Evolutionary conservation across 2,329 filamentous ascomycete genomes (phyloP).

Genomic region (Rhinocladiella mackenziei): DNA sequence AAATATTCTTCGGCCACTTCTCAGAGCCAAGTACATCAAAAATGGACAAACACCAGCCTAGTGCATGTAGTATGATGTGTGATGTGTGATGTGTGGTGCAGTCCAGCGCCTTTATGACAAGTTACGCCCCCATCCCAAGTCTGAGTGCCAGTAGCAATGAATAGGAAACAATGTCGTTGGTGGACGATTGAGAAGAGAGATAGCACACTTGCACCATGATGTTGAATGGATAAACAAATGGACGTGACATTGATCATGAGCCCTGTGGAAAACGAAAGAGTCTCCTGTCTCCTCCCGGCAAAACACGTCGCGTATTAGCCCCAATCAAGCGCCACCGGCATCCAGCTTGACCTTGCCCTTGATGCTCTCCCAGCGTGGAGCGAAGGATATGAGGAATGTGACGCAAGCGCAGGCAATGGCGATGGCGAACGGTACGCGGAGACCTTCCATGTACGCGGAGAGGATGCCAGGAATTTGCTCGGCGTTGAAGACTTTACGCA

Average conservation of each 20-base stretch:
- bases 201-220: too few relatives aligned
- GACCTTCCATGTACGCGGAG: constrained; percentile 34
- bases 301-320: not conserved
- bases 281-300: not conserved
- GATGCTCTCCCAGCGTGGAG: constrained; percentile 28
- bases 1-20: too few relatives aligned
- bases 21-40: too few relatives aligned
- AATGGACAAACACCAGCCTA: too few relatives aligned
- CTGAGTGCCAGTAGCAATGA: too few relatives aligned
- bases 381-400: constrained; percentile 14
- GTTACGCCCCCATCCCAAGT: too few relatives aligned
- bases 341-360: constrained; percentile 28
- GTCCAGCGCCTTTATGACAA: too few relatives aligned
- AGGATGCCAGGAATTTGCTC: constrained; percentile 31
- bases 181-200: too few relatives aligned
- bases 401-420: not conserved
- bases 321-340: constrained; percentile 10
- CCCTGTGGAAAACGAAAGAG: not conserved
- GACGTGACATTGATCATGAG: not conserved
- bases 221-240: too few relatives aligned
- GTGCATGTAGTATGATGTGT: too few relatives aligned
- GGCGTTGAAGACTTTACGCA: constrained; percentile 31
- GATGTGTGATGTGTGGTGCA: too few relatives aligned
- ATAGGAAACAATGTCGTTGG: too few relatives aligned
- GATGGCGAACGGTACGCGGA: constrained; percentile 27